Evolutionary conservation across 805 yeast genomes (phyloP).

Genomic region (Yueomyces sinensis): DNA sequence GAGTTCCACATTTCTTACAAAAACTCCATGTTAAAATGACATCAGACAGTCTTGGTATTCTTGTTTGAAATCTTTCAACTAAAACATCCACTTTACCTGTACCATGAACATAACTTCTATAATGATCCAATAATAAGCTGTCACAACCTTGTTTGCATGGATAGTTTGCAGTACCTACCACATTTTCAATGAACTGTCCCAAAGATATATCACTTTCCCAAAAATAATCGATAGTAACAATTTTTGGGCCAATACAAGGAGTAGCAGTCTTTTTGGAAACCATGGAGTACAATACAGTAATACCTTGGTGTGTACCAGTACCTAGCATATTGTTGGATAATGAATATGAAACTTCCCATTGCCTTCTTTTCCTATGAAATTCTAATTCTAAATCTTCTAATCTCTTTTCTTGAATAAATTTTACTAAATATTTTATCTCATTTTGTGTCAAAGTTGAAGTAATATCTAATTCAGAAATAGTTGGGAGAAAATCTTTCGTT

Average conservation of each 20-base stretch:
- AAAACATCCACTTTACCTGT: constrained; percentile 67
- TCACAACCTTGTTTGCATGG: constrained; percentile 78
- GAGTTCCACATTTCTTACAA: constrained; percentile 65
- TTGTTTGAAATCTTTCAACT: constrained; percentile 46
- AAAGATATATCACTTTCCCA: constrained; percentile 83
- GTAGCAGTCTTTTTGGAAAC: constrained; percentile 76
- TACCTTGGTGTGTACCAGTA: constrained; percentile 64
- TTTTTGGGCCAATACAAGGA: constrained; percentile 85
- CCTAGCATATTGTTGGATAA: constrained; percentile 47
- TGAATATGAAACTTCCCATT: constrained; percentile 53
- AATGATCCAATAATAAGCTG: constrained; percentile 55
- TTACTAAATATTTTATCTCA: constrained; percentile 22
- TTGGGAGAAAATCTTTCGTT: constrained; percentile 4
- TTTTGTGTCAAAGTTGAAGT: constrained; percentile 21
- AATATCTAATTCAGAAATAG: constrained; percentile 10
- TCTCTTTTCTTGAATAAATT: constrained; percentile 21
- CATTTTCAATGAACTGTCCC: constrained; percentile 78
- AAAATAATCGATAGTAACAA: constrained; percentile 74
- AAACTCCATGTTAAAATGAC: constrained; percentile 83
- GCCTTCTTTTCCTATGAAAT: constrained; percentile 29
- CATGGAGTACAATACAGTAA: constrained; percentile 67
- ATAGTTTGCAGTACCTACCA: constrained; percentile 51
- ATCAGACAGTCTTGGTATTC: constrained; percentile 46
- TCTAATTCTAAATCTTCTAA: constrained; percentile 20
- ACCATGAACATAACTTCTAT: constrained; percentile 81